These are phyloP conservation scores for Populus davidiana DNA, from an alignment of 345 rosid species.

Conservation along the genomic window DNA sequence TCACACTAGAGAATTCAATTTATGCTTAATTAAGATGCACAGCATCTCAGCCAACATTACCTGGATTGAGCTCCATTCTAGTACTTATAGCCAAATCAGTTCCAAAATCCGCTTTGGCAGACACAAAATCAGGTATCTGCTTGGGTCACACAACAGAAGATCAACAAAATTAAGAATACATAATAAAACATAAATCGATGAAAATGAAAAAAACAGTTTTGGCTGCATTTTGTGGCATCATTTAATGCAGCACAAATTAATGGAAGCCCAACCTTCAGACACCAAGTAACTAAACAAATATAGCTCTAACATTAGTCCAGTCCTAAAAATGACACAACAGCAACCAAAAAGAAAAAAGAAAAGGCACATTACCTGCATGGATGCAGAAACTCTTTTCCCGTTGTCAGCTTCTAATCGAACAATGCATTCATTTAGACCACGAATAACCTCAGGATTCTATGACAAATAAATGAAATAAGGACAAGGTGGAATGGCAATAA, in stretches of 20 bases:
- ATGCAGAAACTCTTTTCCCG: conserved; percentile 66
- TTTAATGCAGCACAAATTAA: background rate
- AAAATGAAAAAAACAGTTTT: background rate
- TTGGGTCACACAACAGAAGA: background rate
- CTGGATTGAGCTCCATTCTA: conserved; percentile 86
- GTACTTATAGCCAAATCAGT: conserved; percentile 79
- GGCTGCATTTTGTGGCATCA: conserved; percentile 2
- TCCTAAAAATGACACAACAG: background rate
- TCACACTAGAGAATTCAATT: background rate
- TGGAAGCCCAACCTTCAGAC: background rate
- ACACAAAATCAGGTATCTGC: conserved; percentile 77
- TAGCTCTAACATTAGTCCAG: background rate
- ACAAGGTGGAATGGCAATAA: background rate
- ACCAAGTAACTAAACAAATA: background rate
- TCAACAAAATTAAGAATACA: background rate
- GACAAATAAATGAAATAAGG: conserved; percentile 5
- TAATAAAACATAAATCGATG: background rate
- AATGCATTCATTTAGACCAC: conserved; percentile 87
- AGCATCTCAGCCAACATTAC: conserved; percentile 28
- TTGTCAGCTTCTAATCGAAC: conserved; percentile 77
- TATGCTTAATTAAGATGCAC: conserved; percentile 1
- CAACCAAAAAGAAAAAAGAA: background rate
- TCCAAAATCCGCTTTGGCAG: conserved; percentile 71
- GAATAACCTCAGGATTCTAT: conserved; percentile 75
- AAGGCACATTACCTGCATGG: conserved; percentile 62